These are phyloP conservation scores for Nephelium lappaceum DNA, from an alignment of 345 rosid species.

Conservation along the genomic window DNA sequence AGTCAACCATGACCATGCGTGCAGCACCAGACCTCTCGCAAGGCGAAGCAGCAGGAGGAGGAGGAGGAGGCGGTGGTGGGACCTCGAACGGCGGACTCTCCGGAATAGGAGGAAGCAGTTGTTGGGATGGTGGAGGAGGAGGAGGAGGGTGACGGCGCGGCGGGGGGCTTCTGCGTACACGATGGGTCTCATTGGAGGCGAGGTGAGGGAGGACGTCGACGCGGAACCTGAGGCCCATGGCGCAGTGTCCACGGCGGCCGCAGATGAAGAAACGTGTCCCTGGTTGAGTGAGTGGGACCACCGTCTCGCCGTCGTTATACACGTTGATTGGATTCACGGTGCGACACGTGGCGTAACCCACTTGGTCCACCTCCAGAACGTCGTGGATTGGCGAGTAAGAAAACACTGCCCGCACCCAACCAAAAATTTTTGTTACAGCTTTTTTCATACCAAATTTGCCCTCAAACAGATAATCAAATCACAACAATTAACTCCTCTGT, in stretches of 20 bases:
- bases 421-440: not conserved
- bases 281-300: conserved; percentile 5
- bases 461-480: not conserved
- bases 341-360: conserved; percentile 9
- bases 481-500: too few species aligned
- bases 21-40: not conserved
- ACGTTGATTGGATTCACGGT: conserved; percentile 13
- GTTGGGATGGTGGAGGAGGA: not conserved
- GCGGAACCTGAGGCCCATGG: conserved; percentile 26
- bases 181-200: conserved; percentile 1
- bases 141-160: not conserved
- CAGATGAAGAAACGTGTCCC: conserved; percentile 24
- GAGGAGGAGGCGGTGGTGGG: not conserved
- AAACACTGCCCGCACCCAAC: conserved; percentile 19
- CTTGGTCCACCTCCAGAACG: conserved; percentile 19
- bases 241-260: conserved; percentile 19
- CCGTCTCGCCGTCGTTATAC: conserved; percentile 8
- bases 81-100: not conserved
- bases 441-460: not conserved
- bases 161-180: not conserved
- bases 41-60: not conserved
- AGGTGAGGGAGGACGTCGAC: conserved; percentile 17
- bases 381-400: conserved; percentile 17
- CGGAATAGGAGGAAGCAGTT: not conserved
- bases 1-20: not conserved